These are phyloP conservation scores for Candida arabinofermentans DNA, from an alignment of 805 yeast genomes.

Conservation along the genomic window DNA sequence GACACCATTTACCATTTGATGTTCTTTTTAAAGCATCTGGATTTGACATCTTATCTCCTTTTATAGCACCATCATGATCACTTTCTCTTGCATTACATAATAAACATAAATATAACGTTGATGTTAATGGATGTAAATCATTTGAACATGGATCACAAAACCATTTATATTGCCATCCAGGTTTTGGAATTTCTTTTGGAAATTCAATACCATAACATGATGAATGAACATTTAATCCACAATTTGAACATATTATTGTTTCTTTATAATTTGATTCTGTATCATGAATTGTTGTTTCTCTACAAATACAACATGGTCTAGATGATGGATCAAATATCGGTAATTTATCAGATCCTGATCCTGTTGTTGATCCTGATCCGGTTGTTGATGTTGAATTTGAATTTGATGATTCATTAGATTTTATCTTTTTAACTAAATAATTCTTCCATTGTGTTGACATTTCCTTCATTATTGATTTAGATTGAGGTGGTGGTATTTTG, in stretches of 20 bases:
- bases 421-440: slow-evolving; percentile 11
- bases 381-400: background rate
- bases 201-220: slow-evolving; percentile 58
- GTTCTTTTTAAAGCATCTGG: slow-evolving; percentile 75
- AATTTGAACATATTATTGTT: slow-evolving; percentile 53
- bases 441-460: slow-evolving; percentile 18
- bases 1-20: slow-evolving; percentile 68
- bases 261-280: slow-evolving; percentile 29
- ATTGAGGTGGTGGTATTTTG: slow-evolving; percentile 17
- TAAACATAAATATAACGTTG: slow-evolving; percentile 57
- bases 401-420: slow-evolving; percentile 5
- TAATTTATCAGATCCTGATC: slow-evolving; percentile 4
- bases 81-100: slow-evolving; percentile 58
- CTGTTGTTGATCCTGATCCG: background rate
- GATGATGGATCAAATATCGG: slow-evolving; percentile 24
- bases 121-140: slow-evolving; percentile 54
- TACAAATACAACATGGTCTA: slow-evolving; percentile 57
- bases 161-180: slow-evolving; percentile 49
- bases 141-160: slow-evolving; percentile 77
- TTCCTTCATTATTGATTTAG: slow-evolving; percentile 20
- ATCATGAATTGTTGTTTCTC: slow-evolving; percentile 23
- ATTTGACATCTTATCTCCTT: slow-evolving; percentile 36
- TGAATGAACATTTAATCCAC: slow-evolving; percentile 69
- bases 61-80: slow-evolving; percentile 41
- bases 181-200: slow-evolving; percentile 4